These are phyloP conservation scores for Trichoderma aggressivum DNA, from an alignment of 2,329 filamentous ascomycete species.

Conservation along the genomic window DNA sequence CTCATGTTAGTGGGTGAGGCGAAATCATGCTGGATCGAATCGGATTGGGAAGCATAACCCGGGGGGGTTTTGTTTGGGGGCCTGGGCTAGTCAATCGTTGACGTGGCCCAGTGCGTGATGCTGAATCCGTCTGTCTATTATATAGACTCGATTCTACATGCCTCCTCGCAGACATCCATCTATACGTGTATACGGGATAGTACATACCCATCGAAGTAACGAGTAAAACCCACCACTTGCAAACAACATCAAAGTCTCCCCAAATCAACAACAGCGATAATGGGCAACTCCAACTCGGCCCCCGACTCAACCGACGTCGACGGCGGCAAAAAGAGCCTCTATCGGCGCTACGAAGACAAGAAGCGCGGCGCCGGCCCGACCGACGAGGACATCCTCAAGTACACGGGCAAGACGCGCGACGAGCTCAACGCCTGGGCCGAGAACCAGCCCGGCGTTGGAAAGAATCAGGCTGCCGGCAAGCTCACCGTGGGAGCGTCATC, in stretches of 20 bases:
- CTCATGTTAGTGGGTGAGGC: background rate
- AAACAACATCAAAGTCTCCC: background rate
- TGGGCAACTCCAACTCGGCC: slow-evolving; percentile 3
- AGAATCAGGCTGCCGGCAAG: slow-evolving; percentile 38
- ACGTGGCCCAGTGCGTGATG: background rate
- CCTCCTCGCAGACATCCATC: background rate
- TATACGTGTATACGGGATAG: background rate
- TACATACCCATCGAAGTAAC: too few relatives aligned
- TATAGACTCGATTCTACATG: background rate
- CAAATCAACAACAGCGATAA: background rate
- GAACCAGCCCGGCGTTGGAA: slow-evolving; percentile 38
- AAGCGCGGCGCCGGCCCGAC: slow-evolving; percentile 32
- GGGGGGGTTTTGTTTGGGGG: background rate
- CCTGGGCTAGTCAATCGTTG: background rate
- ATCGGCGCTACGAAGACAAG: slow-evolving; percentile 32
- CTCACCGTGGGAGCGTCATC: slow-evolving; percentile 29
- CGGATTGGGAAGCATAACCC: background rate
- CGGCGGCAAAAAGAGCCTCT: slow-evolving; percentile 29
- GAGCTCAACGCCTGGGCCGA: slow-evolving; percentile 38
- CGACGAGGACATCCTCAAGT: slow-evolving; percentile 40
- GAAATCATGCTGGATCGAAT: background rate
- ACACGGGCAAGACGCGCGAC: slow-evolving; percentile 39
- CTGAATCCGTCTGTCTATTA: background rate
- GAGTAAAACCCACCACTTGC: background rate
- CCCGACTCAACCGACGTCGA: background rate